Conservation (phyloP, 441 rosid species). For the Manihot esculenta region DNA sequence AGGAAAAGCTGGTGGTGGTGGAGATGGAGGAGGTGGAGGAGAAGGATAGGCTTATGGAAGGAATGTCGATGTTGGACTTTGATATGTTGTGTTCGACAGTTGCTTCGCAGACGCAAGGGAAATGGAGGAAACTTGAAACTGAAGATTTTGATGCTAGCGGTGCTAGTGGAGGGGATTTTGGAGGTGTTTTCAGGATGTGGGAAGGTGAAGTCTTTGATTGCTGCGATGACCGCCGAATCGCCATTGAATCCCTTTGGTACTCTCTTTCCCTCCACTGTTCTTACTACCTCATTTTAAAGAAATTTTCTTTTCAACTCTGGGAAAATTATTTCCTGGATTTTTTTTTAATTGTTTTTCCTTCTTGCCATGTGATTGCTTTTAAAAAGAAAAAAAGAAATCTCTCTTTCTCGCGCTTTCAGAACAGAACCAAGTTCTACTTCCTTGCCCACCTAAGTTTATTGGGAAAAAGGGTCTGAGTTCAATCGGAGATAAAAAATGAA, state of each 20-base stretch:
- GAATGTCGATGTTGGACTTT: constrained; percentile 29
- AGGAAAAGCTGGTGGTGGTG: neutral
- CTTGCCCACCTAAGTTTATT: too few species aligned
- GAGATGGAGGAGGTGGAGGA: constrained; percentile 16
- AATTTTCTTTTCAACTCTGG: neutral
- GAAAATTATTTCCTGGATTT: neutral
- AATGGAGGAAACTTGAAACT: constrained; percentile 55
- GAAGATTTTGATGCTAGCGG: constrained; percentile 31
- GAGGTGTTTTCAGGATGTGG: constrained; percentile 88
- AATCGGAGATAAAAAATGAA: neutral
- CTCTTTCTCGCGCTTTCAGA: too few species aligned
- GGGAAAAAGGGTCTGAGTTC: neutral
- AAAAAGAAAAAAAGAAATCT: too few species aligned
- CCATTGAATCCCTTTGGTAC: constrained; percentile 77
- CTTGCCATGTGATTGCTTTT: neutral
- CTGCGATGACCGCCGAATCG: constrained; percentile 74
- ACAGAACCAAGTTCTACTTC: too few species aligned
- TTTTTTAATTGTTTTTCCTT: neutral
- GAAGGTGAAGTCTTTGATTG: constrained; percentile 85
- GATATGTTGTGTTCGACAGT: constrained; percentile 35
- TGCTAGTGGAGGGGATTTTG: constrained; percentile 46
- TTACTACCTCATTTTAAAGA: neutral
- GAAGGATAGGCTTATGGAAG: constrained; percentile 14
- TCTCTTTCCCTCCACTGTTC: neutral
- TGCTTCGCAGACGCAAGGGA: constrained; percentile 85